Conservation (phyloP, 2,329 filamentous ascomycete species). For the Venturiaceae sp. region DNA sequence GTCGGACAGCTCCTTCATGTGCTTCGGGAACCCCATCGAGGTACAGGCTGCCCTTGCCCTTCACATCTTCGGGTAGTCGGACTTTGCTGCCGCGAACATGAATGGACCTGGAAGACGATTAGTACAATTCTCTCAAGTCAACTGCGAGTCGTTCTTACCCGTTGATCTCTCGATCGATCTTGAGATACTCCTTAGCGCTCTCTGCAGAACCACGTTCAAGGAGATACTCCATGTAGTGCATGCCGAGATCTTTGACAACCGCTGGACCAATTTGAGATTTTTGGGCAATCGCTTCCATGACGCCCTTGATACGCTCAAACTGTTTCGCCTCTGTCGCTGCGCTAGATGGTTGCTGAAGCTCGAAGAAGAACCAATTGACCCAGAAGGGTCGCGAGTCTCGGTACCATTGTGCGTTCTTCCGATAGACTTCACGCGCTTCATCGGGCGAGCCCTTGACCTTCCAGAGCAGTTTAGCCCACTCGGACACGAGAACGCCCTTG, state of each 20-base stretch:
- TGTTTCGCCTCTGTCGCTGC: constrained; percentile 54
- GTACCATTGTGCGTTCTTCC: constrained; percentile 75
- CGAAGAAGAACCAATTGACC: constrained; percentile 80
- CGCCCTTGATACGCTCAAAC: constrained; percentile 66
- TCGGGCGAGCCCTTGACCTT: constrained; percentile 72
- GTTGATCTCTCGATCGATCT: constrained; percentile 76
- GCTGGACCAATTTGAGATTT: constrained; percentile 60
- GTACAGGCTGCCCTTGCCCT: constrained; percentile 1
- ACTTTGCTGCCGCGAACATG: not conserved
- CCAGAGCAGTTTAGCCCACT: constrained; percentile 83
- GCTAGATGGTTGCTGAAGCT: constrained; percentile 64
- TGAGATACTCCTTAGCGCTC: constrained; percentile 76
- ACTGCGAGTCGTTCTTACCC: constrained; percentile 38
- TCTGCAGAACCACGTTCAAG: constrained; percentile 74
- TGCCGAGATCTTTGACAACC: constrained; percentile 64
- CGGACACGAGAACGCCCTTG: constrained; percentile 77
- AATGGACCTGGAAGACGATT: not conserved
- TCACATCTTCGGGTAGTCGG: not conserved
- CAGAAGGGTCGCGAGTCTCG: constrained; percentile 82
- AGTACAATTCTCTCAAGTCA: not conserved
- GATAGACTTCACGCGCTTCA: constrained; percentile 75
- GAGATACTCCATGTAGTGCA: constrained; percentile 74
- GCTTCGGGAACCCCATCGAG: not conserved
- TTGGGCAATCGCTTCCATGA: constrained; percentile 64
- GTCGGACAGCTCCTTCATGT: not conserved